These are phyloP conservation scores for Phytophthora fragariae DNA, from an alignment of 352 stramenopile species.

Conservation along the genomic window DNA sequence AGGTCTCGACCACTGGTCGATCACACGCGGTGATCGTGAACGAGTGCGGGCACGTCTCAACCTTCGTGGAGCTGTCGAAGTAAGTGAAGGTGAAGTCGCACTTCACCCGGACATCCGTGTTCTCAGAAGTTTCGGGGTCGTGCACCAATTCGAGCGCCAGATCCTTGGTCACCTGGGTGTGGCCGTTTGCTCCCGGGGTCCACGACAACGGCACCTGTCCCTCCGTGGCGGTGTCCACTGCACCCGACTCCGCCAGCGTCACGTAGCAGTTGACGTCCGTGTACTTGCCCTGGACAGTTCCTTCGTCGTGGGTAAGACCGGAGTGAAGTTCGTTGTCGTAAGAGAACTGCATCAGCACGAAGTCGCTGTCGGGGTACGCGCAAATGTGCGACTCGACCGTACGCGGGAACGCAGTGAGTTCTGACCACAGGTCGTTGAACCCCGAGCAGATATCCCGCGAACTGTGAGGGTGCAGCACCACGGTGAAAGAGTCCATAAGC, in stretches of 20 bases:
- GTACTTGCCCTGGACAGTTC: constrained; percentile 33
- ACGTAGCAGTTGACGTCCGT: constrained; percentile 38
- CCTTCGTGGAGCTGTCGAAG: constrained; percentile 8
- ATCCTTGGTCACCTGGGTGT: constrained; percentile 21
- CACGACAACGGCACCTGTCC: background rate
- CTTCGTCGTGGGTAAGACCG: background rate
- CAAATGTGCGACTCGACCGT: constrained; percentile 19
- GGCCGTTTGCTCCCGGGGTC: background rate
- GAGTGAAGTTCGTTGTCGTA: constrained; percentile 19
- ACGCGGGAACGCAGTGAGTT: constrained; percentile 4
- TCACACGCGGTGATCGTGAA: constrained; percentile 28
- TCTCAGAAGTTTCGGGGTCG: constrained; percentile 8
- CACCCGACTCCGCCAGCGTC: constrained; percentile 13
- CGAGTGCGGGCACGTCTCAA: constrained; percentile 10
- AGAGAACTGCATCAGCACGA: constrained; percentile 27
- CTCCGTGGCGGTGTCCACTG: constrained; percentile 1
- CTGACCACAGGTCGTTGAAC: constrained; percentile 28
- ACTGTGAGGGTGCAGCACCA: constrained; percentile 50
- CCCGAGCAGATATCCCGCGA: constrained; percentile 6
- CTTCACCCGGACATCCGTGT: constrained; percentile 15
- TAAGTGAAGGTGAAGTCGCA: constrained; percentile 33
- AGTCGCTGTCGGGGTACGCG: constrained; percentile 32
- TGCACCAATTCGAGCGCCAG: constrained; percentile 20
- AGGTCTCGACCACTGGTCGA: constrained; percentile 4
- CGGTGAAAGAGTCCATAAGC: constrained; percentile 32